Base-by-base conservation (phyloP, 331 rosid species). In the Phaseolus coccineus region DNA sequence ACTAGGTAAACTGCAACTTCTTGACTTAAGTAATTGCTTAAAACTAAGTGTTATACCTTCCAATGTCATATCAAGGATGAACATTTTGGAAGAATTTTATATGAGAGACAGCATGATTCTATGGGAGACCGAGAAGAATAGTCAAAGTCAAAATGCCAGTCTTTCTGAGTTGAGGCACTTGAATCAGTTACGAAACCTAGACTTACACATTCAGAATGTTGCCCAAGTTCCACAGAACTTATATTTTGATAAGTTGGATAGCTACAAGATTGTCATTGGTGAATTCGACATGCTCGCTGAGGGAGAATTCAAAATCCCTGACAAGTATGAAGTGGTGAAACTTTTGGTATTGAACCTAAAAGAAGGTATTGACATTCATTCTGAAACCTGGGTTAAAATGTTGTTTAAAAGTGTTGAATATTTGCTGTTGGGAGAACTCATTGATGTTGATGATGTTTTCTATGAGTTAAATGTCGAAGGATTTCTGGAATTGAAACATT, bases 401-500 rank as follows among this genome's bases (percentile, higher is more conserved):
- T 4, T 58, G 65, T 27, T 58, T 8, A 58, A 27, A 12, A 27
- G n/a, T 27, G 65, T 58, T 27, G 65, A 58, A 58, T 58, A 58
- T 58, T 11, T 58, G 37, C 3, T 28, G 7, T 0, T 58, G 65
- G 65, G 65, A 27, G 37, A 58, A 58, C 37, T 27, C 37, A 58
- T 27, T 27, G n/a, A 58, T 25, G 65, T 58, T 58, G 37, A 27
- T 25, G 37, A 58, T 11, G 65, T 58, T 58, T 58, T 58, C 37
- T 58, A 58, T 12, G 65, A 58, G 28, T 58, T 58, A 58, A 58
- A 58, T 58, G 65, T 58, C 12, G 65, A 58, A 24, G 37, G 65
- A 27, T 58, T 58, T 58, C 65, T 6, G 13, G 11, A 27, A 27
- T 25, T 58, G 65, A 58, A 58, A 58, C 37, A 58, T 27, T 5